Evolutionary conservation across 106 monocot species (phyloP).

Genomic region (Acanthochlamys bracteata): DNA sequence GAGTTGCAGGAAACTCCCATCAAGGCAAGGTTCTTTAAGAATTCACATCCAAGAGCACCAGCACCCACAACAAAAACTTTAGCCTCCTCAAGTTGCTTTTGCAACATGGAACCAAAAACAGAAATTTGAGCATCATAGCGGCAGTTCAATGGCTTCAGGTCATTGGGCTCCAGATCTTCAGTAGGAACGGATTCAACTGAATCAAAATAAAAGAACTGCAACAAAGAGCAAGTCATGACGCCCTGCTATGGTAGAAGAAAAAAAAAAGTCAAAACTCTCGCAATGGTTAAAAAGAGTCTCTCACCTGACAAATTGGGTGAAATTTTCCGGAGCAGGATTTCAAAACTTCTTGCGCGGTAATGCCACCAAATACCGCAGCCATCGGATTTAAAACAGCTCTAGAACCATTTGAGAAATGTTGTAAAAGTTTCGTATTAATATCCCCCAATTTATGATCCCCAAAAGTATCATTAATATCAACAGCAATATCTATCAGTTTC

Average conservation of each 20-base stretch:
- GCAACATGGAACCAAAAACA: slow-evolving; percentile 59
- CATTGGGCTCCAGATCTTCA: slow-evolving; percentile 39
- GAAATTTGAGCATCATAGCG: slow-evolving; percentile 65
- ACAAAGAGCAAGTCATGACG: slow-evolving; percentile 1
- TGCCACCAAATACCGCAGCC: slow-evolving; percentile 76
- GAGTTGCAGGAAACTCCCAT: slow-evolving; percentile 81
- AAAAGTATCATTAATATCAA: slow-evolving; percentile 26
- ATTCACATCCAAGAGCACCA: slow-evolving; percentile 92
- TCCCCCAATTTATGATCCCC: slow-evolving; percentile 33
- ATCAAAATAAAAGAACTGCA: slow-evolving; percentile 73
- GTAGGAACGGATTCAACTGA: slow-evolving; percentile 57
- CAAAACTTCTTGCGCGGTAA: slow-evolving; percentile 66
- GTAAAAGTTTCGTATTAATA: slow-evolving; percentile 41
- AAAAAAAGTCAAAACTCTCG: not conserved
- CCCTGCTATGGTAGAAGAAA: too few species aligned
- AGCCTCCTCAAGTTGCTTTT: slow-evolving; percentile 76
- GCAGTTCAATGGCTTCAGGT: slow-evolving; percentile 41
- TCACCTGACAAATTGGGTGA: slow-evolving; percentile 66
- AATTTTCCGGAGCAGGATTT: slow-evolving; percentile 76
- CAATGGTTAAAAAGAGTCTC: not conserved
- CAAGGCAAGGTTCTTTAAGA: slow-evolving; percentile 86
- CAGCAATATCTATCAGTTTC: slow-evolving; percentile 28
- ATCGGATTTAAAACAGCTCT: slow-evolving; percentile 66
- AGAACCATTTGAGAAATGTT: slow-evolving; percentile 53
- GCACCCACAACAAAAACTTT: slow-evolving; percentile 79